Evolutionary conservation across 345 rosid species (phyloP).

Genomic region (rapeseed (Brassica napus)): DNA sequence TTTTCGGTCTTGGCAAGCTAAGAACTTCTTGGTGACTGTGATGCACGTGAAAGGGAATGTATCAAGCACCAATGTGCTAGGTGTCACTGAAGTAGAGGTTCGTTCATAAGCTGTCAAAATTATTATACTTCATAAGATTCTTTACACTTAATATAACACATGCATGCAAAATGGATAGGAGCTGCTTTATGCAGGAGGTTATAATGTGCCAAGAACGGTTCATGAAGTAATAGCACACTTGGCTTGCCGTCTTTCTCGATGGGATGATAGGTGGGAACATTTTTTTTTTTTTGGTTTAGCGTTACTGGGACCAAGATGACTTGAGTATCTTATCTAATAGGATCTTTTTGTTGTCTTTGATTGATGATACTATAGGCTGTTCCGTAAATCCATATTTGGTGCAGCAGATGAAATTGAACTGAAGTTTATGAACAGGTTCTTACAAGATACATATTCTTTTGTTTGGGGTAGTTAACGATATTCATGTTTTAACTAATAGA

Average conservation of each 20-base stretch:
- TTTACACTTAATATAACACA: background rate
- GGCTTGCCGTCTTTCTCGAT: constrained; percentile 76
- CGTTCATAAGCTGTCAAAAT: constrained; percentile 19
- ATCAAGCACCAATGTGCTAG: constrained; percentile 60
- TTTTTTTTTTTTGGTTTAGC: background rate
- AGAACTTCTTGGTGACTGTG: constrained; percentile 79
- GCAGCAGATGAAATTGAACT: constrained; percentile 95
- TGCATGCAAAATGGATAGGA: constrained; percentile 48
- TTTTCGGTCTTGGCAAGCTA: constrained; percentile 96
- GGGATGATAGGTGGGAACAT: constrained; percentile 91
- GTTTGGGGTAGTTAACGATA: background rate
- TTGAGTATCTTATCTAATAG: constrained; percentile 8
- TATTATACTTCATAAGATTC: background rate
- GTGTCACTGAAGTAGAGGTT: constrained; percentile 95
- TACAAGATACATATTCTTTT: background rate
- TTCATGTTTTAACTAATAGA: constrained; percentile 6
- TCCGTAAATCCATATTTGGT: constrained; percentile 92
- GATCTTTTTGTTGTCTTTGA: constrained; percentile 9
- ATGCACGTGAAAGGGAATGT: constrained; percentile 77
- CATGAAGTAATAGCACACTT: constrained; percentile 88
- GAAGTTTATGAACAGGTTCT: constrained; percentile 91
- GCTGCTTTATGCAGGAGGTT: constrained; percentile 81
- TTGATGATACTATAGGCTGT: constrained; percentile 53
- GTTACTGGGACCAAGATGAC: background rate
- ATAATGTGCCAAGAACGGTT: constrained; percentile 73